phyloP scores from a whole-genome alignment of 192 early-diverging fungal species.

The Fimicolochytrium jonesii region DNA sequence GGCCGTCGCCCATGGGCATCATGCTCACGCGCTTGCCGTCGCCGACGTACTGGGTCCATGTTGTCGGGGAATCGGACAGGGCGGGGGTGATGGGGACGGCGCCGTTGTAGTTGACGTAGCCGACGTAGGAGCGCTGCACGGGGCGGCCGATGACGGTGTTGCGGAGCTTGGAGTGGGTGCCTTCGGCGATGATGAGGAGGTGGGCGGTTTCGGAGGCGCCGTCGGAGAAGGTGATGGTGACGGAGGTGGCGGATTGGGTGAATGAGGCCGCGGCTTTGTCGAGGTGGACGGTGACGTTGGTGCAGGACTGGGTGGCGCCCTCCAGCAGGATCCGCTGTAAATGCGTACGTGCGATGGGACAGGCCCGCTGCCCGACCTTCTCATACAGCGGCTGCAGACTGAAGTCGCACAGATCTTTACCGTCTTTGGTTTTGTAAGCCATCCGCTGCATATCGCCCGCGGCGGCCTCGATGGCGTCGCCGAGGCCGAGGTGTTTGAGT shows the following conservation, averaged over 20 bases:
- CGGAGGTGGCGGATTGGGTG: background rate
- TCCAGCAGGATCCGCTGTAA: conserved; percentile 19
- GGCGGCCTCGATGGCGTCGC: conserved; percentile 10
- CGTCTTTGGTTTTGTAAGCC: conserved; percentile 5
- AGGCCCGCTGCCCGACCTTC: conserved; percentile 9
- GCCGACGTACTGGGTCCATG: conserved; percentile 18
- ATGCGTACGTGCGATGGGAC: conserved; percentile 7
- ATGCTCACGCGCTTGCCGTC: conserved; percentile 22
- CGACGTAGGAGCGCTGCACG: conserved; percentile 13
- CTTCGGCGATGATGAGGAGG: conserved; percentile 16
- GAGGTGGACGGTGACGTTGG: conserved; percentile 7
- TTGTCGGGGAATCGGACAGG: background rate
- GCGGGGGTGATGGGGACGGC: conserved; percentile 15
- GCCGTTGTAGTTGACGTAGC: conserved; percentile 19
- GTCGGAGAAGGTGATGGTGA: conserved; percentile 11
- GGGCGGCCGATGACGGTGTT: conserved; percentile 1
- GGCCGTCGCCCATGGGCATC: conserved; percentile 21
- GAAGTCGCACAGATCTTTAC: conserved; percentile 11
- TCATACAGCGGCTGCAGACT: conserved; percentile 13
- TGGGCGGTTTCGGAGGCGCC: conserved; percentile 4
- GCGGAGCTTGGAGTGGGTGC: conserved; percentile 16
- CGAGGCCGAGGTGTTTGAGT: conserved; percentile 11
- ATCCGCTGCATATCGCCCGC: conserved; percentile 21
- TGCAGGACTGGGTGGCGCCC: conserved; percentile 3
- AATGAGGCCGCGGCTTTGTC: background rate